Evolutionary conservation across 2,329 filamentous ascomycete genomes (phyloP).

Genomic region (Sporothrix dimorphospora): DNA sequence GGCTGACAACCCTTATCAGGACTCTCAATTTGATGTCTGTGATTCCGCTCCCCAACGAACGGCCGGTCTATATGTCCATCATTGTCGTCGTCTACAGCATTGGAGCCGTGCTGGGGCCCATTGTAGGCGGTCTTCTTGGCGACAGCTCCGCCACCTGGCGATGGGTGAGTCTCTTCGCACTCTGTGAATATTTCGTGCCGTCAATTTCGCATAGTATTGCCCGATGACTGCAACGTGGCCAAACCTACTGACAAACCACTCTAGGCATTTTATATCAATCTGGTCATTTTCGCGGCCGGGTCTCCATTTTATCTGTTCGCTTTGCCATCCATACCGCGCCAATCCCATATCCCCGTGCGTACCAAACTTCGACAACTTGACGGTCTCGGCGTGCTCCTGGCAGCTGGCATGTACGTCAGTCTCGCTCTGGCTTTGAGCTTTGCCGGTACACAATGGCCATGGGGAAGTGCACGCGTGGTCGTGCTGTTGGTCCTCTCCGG

Average conservation of each 20-base stretch:
- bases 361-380: conserved; percentile 45
- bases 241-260: background rate
- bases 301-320: conserved; percentile 39
- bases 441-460: conserved; percentile 53
- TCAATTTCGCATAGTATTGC: too few relatives aligned
- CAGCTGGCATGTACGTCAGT: conserved; percentile 45
- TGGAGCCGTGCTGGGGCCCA: conserved; percentile 51
- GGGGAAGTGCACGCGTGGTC: conserved; percentile 41
- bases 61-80: conserved; percentile 38
- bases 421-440: conserved; percentile 55
- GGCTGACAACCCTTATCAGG: background rate
- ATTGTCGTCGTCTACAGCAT: conserved; percentile 47
- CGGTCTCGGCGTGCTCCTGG: conserved; percentile 49
- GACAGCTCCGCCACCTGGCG: conserved; percentile 49
- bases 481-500: conserved; percentile 32
- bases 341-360: conserved; percentile 30
- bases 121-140: conserved; percentile 52
- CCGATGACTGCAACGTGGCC: background rate
- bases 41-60: conserved; percentile 37
- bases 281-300: conserved; percentile 49
- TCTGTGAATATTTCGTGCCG: background rate
- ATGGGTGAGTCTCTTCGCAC: conserved; percentile 38
- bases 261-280: conserved; percentile 58
- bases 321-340: conserved; percentile 37
- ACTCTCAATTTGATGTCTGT: conserved; percentile 36